These are phyloP conservation scores for Beauveria sp. DNA, from an alignment of 2,329 filamentous ascomycete genomes.

Conservation along the genomic window DNA sequence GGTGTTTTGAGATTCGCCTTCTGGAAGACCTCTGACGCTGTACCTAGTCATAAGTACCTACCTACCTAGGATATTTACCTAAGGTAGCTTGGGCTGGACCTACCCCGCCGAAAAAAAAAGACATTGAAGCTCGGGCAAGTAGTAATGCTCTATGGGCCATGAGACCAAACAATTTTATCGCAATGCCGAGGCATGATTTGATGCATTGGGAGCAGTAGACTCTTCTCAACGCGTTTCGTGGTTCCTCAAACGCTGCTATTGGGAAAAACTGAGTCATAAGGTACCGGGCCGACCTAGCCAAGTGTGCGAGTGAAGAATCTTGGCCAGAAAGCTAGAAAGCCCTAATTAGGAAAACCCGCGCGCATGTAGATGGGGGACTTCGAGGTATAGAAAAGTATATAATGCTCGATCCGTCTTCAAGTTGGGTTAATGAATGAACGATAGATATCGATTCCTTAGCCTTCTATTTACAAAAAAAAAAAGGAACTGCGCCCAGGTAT, in stretches of 20 bases:
- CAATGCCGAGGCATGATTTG: neutral
- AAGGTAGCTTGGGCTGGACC: neutral
- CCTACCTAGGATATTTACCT: too few species aligned
- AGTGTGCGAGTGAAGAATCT: neutral
- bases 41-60: too few species aligned
- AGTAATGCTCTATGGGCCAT: too few species aligned
- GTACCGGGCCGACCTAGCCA: neutral
- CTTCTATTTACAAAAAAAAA: neutral
- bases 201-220: neutral
- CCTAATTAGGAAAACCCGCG: conserved; percentile 5
- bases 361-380: neutral
- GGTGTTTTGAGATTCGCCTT: too few species aligned
- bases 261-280: neutral
- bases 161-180: too few species aligned
- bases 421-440: neutral
- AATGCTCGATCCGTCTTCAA: neutral
- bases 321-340: neutral
- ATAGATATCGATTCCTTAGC: neutral
- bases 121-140: too few species aligned
- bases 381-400: neutral
- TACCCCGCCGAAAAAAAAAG: neutral
- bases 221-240: neutral
- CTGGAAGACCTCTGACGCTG: too few species aligned
- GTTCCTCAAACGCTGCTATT: too few species aligned
- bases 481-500: neutral